Evolutionary conservation across 495 filamentous ascomycete genomes (phyloP), one percentile per base, ranked within the genome.

Genomic region (Sordaria brevicollis): DNA sequence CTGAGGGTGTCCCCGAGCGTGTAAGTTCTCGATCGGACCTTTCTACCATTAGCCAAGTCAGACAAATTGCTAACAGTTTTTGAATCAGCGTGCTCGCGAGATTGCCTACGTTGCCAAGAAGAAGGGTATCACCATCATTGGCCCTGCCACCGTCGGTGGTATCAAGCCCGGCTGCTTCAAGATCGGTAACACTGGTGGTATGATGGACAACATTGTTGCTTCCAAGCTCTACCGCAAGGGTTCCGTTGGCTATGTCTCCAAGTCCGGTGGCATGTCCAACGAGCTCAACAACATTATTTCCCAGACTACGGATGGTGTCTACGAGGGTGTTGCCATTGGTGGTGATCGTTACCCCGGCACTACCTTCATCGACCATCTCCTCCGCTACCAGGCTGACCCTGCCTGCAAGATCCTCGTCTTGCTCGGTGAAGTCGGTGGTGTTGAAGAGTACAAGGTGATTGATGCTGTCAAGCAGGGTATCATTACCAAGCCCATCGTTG

Each of bases 171-270:
- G 95, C 82, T 90, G 91, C 78, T 99, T 92, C 89, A 99, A 98
- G 89, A 99, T 99, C 73, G 95, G 95, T 82, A 99, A 99, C 88
- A 99, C 95, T 72, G 95, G 95, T 88, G 95, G 95, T 82, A 99
- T 99, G 95, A 99, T 99, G 95, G 95, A 99, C 88, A 99, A 99
- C 88, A 99, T 99, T 76, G 95, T 99, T 70, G 94, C 95, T 74
- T 98, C 96, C 82, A 99, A 98, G 89, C 92, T 99, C 67, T 99
- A 99, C 89, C 95, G 95, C 82, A 93, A 92, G 83, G 95, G 95
- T 75, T 98, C 96, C 67, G 94, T 99, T 72, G 95, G 92, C 76
- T 99, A 99, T 81, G 95, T 99, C 81, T 98, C 96, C 86, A 99
- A 99, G 87, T 99, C 95, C 65, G 95, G 95, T 78, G 95, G 95